Evolutionary conservation across 2,329 filamentous ascomycete species (phyloP), one percentile per base, ranked within the genome.

Genomic region (Lecanicillium sp.): DNA sequence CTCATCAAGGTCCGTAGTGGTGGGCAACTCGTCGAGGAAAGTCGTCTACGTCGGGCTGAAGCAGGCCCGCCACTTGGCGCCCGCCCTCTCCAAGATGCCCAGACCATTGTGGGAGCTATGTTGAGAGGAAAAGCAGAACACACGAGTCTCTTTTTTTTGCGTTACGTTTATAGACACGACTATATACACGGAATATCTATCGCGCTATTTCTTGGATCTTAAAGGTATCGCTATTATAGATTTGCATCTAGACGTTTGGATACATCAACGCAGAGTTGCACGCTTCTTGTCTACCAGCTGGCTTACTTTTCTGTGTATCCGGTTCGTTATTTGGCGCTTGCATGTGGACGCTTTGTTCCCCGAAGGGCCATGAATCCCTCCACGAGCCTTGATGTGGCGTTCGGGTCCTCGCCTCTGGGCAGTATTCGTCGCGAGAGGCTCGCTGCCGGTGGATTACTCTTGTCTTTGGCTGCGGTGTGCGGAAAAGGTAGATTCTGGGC

Each of bases 41-140:
- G 85, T 93, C 53, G 89, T 93, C 7, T 95, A 94, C 58, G 83
- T 96, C 19, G 87, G 86, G 3, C 70, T 91, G 52, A 81, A 78
- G 60, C 75, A 78, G 54, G 54, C 64, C 27, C 63, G 60, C 49
- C 57, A 58, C 20, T 56, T 53, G 45, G 55, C 51, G 52, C 52
- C 51, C 52, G 55, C 44, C 53, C 55, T 50, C 52, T 49, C 61
- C 14, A 67, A 73, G 47, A 61, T 85, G 37, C 82, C 82, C 2
- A 71, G 75, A 23, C 82, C 83, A 5, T 61, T 86, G 56, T 86
- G 81, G 80, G 78, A 83, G 58, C 62, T 81, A 40, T 79, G 74
- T 56, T 77, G 54, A 71, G 39, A 29, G 32, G 33, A 7, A 32
- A 20, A 50, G 49, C 6, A 33, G 2, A 32, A 17, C 27, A 20